Evolutionary conservation across 768 basidiomycete genomes (phyloP).

Genomic region (Steccherinum ochraceum): DNA sequence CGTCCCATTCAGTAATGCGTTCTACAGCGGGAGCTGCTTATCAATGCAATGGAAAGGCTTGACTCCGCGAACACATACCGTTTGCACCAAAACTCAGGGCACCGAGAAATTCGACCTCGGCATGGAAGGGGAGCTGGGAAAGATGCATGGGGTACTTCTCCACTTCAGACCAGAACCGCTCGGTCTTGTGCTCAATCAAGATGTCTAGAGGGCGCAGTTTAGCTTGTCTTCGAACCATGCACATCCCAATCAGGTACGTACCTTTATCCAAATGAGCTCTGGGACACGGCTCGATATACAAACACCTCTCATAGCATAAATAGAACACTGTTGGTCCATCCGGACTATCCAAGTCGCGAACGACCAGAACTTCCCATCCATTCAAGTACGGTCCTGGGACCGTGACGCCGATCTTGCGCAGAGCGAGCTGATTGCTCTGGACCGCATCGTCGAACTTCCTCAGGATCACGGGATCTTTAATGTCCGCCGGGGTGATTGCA

Average conservation of each 20-base stretch:
- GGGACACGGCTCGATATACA: neutral
- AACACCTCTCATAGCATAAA: slow-evolving; percentile 1
- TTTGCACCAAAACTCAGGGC: slow-evolving; percentile 18
- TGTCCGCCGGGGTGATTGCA: slow-evolving; percentile 31
- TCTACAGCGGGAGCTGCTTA: slow-evolving; percentile 7
- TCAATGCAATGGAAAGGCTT: no score
- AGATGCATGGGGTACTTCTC: slow-evolving; percentile 16
- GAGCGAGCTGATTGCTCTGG: neutral
- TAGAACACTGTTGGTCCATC: neutral
- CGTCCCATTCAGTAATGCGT: slow-evolving; percentile 14
- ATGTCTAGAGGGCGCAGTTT: slow-evolving; percentile 24
- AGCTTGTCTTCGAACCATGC: slow-evolving; percentile 28
- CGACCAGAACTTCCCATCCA: neutral
- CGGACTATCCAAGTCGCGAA: neutral
- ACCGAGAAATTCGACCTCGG: slow-evolving; percentile 17
- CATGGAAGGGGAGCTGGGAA: slow-evolving; percentile 5
- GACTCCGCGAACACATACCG: slow-evolving; percentile 12
- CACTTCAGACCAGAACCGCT: slow-evolving; percentile 15
- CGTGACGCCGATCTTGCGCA: neutral
- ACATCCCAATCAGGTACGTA: no score
- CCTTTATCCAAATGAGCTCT: slow-evolving; percentile 20
- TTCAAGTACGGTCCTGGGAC: neutral
- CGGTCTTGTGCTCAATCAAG: slow-evolving; percentile 32
- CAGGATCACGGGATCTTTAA: slow-evolving; percentile 28
- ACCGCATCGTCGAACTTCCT: slow-evolving; percentile 25